Evolutionary conservation across 768 basidiomycete genomes (phyloP).

Genomic region (Cystobasidium tubakii): DNA sequence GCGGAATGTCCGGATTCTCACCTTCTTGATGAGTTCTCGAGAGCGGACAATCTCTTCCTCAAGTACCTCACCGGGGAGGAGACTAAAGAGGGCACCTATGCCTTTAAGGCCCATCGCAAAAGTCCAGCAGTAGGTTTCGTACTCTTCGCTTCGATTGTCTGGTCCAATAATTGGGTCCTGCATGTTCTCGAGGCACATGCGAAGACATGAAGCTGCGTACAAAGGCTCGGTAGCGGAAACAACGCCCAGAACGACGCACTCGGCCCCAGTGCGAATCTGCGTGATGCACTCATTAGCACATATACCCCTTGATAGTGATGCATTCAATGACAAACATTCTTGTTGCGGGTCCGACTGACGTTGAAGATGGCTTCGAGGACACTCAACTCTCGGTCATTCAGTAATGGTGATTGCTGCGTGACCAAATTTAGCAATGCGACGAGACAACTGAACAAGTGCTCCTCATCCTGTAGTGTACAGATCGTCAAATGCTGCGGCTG

Average conservation of each 20-base stretch:
- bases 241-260: constrained; percentile 38
- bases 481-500: not conserved
- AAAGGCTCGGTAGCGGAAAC: constrained; percentile 42
- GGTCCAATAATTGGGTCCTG: not conserved
- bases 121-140: not conserved
- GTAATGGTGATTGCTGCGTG: constrained; percentile 39
- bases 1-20: constrained; percentile 25
- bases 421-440: constrained; percentile 41
- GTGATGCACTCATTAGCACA: not conserved
- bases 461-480: not conserved
- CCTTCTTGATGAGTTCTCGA: constrained; percentile 37
- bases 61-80: constrained; percentile 41
- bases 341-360: constrained; percentile 37
- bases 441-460: constrained; percentile 34
- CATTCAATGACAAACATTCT: constrained; percentile 14
- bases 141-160: not conserved
- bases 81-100: constrained; percentile 39
- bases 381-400: constrained; percentile 40
- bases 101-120: constrained; percentile 41
- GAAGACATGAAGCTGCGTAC: constrained; percentile 41
- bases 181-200: constrained; percentile 25
- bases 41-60: constrained; percentile 43
- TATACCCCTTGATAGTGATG: not conserved
- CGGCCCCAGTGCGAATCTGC: constrained; percentile 41
- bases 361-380: constrained; percentile 41